These are phyloP conservation scores for Phytopythium mirpurense DNA, from an alignment of 352 stramenopile genomes.

Conservation along the genomic window DNA sequence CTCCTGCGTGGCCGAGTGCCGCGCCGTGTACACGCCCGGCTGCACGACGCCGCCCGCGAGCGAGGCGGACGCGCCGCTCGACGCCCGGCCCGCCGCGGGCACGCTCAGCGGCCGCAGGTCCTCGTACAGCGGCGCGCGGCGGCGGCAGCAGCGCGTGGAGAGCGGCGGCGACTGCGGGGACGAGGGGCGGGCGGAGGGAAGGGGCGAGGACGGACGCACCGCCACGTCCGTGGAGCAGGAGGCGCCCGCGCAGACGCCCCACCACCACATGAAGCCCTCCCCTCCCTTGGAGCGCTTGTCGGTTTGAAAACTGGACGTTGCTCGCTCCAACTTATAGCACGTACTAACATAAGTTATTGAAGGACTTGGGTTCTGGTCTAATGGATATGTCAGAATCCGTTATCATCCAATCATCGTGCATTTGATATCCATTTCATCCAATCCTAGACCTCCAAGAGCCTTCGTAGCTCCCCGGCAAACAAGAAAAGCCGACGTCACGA, in stretches of 20 bases:
- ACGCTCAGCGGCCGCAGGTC: conserved; percentile 38
- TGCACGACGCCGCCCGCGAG: background rate
- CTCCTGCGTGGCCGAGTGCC: conserved; percentile 51
- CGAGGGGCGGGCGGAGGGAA: background rate
- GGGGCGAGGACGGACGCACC: conserved; percentile 11
- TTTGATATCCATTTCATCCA: too few relatives aligned
- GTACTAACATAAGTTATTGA: too few relatives aligned
- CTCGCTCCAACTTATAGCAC: too few relatives aligned
- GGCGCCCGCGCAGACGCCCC: conserved; percentile 42
- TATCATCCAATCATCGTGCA: too few relatives aligned
- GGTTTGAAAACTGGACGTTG: background rate
- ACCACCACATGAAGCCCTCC: conserved; percentile 49
- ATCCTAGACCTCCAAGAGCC: too few relatives aligned
- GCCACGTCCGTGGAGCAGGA: conserved; percentile 43
- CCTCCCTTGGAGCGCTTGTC: background rate
- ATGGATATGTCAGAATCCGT: too few relatives aligned
- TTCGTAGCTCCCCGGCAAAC: too few relatives aligned
- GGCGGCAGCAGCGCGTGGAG: background rate
- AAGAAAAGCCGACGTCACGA: too few relatives aligned
- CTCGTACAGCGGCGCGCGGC: conserved; percentile 34
- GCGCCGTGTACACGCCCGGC: conserved; percentile 60
- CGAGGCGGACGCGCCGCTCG: conserved; percentile 1
- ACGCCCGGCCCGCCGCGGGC: conserved; percentile 9
- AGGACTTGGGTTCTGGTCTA: conserved; percentile 1
- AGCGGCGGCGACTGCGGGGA: background rate